Conservation (phyloP, 169 alveolate species). For the Neospora caninum region DNA sequence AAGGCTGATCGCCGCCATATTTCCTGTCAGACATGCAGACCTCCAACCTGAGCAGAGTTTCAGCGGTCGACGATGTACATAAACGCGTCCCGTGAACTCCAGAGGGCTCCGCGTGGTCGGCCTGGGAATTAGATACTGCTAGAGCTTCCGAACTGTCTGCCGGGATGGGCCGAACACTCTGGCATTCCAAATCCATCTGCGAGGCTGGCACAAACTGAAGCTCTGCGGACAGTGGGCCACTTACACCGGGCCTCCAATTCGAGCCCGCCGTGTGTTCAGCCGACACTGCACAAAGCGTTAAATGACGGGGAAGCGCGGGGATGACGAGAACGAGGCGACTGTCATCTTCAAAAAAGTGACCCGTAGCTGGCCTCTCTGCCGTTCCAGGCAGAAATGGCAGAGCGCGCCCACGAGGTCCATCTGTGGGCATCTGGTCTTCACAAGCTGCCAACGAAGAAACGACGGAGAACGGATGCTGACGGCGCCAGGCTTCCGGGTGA, state of each 20-base stretch:
- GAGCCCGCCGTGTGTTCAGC: background rate
- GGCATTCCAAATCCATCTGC: background rate
- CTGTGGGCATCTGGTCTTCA: background rate
- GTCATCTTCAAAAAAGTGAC: background rate
- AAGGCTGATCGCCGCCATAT: background rate
- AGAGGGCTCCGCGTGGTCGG: background rate
- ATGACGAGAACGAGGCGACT: background rate
- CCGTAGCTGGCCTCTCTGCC: background rate
- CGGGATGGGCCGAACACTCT: background rate
- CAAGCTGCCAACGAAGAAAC: too few species aligned
- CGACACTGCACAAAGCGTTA: background rate
- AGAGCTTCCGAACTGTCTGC: background rate
- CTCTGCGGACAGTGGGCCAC: background rate
- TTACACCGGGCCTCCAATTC: background rate
- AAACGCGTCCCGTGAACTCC: background rate
- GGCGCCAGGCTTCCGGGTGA: background rate
- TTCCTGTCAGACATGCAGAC: background rate
- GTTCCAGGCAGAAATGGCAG: background rate
- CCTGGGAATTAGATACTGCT: background rate
- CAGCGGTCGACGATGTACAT: background rate
- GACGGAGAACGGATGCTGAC: background rate
- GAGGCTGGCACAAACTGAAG: background rate
- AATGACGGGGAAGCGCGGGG: background rate
- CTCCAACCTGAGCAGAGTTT: background rate
- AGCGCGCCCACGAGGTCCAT: background rate